Base-by-base conservation (phyloP, 1,284 basidiomycete species). In the Boletellus deceptivus region DNA sequence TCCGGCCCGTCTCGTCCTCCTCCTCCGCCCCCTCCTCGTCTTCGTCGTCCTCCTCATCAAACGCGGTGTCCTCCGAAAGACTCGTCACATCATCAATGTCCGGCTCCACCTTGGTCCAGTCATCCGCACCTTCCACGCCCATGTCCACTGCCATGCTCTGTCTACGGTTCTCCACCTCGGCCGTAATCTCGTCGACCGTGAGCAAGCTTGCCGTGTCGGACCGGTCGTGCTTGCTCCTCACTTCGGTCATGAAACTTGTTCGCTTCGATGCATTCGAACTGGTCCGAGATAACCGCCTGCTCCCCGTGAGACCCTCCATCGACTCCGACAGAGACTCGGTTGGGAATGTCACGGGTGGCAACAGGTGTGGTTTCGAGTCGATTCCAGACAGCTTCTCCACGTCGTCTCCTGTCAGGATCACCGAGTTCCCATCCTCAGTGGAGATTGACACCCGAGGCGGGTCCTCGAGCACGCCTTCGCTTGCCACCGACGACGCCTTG, bases 121-220 rank as follows among this genome's bases (percentile, higher is more conserved):
- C 85, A 45, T 86, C 84, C 3, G 74, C 71, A 37, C 81, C 82
- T 29, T 75, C 75, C 14, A 72, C 74, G 20, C 72, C 68, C 56
- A 63, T 69, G 55, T 75, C 74, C 13, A 74, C 68, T 9, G 72
- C 71, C 60, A 74, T 74, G 59, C 79, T 81, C 57, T 78, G 75
- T 17, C 84, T 75, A 16, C 94, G 77, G 62, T 86, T 92, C 73
- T 98, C 96, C 1, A 99, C 91, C 62, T 96, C 91, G 6, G 93
- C 94, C 0, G 96, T 98, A 60, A 99, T 97, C 71, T 99, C 93
- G 64, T 99, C 96, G 14, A 99, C 91, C 0, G 96, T 99, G 65
- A 99, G 79, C 59, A 99, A 72, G 64, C 91, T 95, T 5, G 91
- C 92, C 1, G 89, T 89, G 63, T 98, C 95, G 2, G 89, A 90